These are phyloP conservation scores for Sanghuangporus baumii DNA, from an alignment of 1,284 basidiomycete genomes.

Conservation along the genomic window DNA sequence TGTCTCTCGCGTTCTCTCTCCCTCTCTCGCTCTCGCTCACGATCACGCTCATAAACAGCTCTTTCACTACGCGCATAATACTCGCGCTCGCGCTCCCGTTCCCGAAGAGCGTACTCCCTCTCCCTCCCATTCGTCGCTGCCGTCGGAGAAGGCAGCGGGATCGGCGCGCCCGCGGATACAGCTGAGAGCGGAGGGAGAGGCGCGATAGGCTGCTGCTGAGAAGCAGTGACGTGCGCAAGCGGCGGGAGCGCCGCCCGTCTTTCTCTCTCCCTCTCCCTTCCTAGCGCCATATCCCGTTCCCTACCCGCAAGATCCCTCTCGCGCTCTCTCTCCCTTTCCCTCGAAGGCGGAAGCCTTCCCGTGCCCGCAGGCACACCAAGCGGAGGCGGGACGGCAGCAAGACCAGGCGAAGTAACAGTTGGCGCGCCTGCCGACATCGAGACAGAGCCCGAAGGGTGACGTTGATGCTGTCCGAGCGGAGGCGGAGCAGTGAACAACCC, in stretches of 20 bases:
- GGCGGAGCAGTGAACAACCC: neutral
- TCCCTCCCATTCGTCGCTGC: neutral
- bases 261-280: neutral
- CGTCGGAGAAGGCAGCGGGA: neutral
- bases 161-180: neutral
- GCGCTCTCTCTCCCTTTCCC: neutral
- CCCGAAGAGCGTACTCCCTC: neutral
- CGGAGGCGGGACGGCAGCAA: neutral
- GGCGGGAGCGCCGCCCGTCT: conserved; percentile 4
- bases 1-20: neutral
- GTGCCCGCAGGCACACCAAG: neutral
- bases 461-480: neutral
- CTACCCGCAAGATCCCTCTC: neutral
- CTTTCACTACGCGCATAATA: neutral
- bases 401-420: neutral
- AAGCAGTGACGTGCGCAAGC: neutral
- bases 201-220: neutral
- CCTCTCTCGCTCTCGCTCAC: neutral
- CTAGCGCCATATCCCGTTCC: neutral
- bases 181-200: conserved; percentile 8
- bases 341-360: neutral
- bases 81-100: neutral
- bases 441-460: neutral
- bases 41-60: neutral
- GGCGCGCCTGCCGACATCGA: neutral